Evolutionary conservation across 495 filamentous ascomycete species (phyloP), one percentile per base, ranked within the genome.

Genomic region (Penicillium canescens): DNA sequence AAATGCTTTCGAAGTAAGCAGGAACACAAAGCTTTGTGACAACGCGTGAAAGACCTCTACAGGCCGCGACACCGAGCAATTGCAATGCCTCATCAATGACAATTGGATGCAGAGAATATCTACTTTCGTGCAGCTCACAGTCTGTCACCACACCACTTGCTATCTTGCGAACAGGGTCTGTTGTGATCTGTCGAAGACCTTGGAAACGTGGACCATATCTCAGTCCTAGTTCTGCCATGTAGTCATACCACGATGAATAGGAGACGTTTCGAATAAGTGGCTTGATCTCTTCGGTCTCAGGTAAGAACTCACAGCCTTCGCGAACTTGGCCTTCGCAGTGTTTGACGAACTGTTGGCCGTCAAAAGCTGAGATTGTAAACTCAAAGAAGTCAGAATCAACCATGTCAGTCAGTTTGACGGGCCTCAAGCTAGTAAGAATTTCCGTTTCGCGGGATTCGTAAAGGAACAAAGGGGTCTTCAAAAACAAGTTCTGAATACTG

Each of bases 61-160:
- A 42, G 20, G 26, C 24, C 2, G 78, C 75, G 6, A 69, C 60
- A 11, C 61, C 62, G 26, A 69, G 40, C 1, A 73, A 50, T 44
- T 79, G 75, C 12, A 82, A 46, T 40, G 66, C 70, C 4, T 59
- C 60, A 42, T 81, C 78, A 21, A 81, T 75, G 7, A 57, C 55
- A 11, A 61, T 57, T 1, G 78, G 75, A 47, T 82, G 75, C 3
- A 74, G 51, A 0, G 58, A 23, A 54, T 72, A 78, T 0, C 37
- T 54, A 45, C 46, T 66, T 24, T 21, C 35, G 20, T 38, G 38
- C 0, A 56, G 26, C 0, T 21, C 39, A 7, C 43, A 40, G 13
- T 49, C 41, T 16, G 40, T 43, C 4, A 60, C 1, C 1, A 46
- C 39, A 2, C 51, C 61, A 3, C 54, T 37, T 12, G 61, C 57